Evolutionary conservation across 371 early-diverging fungal genomes (phyloP).

Genomic region (Apophysomyces ossiformis): DNA sequence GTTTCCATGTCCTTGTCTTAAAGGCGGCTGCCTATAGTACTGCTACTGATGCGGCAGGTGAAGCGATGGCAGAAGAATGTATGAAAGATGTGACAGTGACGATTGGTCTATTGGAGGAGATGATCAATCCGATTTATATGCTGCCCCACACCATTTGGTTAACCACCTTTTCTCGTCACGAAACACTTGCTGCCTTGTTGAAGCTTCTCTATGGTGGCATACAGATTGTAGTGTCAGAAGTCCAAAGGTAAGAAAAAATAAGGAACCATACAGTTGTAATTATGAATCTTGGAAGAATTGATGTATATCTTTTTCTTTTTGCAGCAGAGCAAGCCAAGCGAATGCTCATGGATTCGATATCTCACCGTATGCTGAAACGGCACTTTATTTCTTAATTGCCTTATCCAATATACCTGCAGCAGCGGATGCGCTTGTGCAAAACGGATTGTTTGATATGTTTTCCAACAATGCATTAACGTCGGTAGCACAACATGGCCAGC

Average conservation of each 20-base stretch:
- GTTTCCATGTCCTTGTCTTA: slow-evolving; percentile 36
- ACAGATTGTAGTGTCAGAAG: slow-evolving; percentile 34
- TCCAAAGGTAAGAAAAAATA: slow-evolving; percentile 35
- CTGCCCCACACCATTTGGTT: slow-evolving; percentile 30
- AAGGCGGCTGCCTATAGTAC: slow-evolving; percentile 34
- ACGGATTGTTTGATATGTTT: slow-evolving; percentile 34
- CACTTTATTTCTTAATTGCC: slow-evolving; percentile 39
- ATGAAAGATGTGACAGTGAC: slow-evolving; percentile 45
- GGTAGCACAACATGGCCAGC: slow-evolving; percentile 29
- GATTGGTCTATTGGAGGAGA: slow-evolving; percentile 35
- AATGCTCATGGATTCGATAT: slow-evolving; percentile 28
- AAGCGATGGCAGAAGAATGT: slow-evolving; percentile 27
- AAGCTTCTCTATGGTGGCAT: slow-evolving; percentile 37
- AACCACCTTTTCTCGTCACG: slow-evolving; percentile 22
- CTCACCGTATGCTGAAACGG: slow-evolving; percentile 49
- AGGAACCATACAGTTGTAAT: neutral
- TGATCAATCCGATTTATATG: slow-evolving; percentile 35
- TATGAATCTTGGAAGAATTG: neutral
- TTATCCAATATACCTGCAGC: slow-evolving; percentile 39
- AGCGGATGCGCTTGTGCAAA: slow-evolving; percentile 30
- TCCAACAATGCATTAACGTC: slow-evolving; percentile 40
- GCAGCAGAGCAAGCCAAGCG: neutral
- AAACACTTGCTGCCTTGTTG: slow-evolving; percentile 33
- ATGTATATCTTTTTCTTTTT: neutral
- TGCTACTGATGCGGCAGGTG: slow-evolving; percentile 18